Evolutionary conservation across 495 filamentous ascomycete species (phyloP).

Genomic region (Aspergillus bridgeri): DNA sequence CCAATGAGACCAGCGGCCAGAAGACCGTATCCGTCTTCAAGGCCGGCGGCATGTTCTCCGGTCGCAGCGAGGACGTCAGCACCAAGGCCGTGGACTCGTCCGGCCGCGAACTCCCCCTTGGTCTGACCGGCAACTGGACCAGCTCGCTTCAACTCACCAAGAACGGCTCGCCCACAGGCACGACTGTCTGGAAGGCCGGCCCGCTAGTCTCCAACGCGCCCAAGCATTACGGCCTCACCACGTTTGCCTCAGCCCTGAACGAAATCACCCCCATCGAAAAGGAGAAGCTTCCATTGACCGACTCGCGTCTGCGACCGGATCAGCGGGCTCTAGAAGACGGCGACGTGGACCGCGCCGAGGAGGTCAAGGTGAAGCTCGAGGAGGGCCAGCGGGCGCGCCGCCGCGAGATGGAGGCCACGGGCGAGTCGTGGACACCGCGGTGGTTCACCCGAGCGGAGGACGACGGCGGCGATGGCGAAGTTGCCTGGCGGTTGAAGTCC

Average conservation of each 20-base stretch:
- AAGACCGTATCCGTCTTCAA: slow-evolving; percentile 84
- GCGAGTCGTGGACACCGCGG: slow-evolving; percentile 64
- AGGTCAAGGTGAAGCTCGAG: slow-evolving; percentile 75
- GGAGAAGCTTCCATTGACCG: slow-evolving; percentile 69
- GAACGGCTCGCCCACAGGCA: slow-evolving; percentile 50
- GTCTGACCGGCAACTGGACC: slow-evolving; percentile 83
- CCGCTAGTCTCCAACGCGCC: slow-evolving; percentile 69
- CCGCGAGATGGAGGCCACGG: slow-evolving; percentile 68
- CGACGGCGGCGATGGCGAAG: slow-evolving; percentile 54
- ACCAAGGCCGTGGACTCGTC: slow-evolving; percentile 66
- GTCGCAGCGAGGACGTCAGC: slow-evolving; percentile 83
- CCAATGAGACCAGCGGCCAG: slow-evolving; percentile 75
- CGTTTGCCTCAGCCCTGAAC: slow-evolving; percentile 82
- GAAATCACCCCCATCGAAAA: slow-evolving; percentile 81
- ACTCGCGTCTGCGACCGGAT: slow-evolving; percentile 82
- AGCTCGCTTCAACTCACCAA: slow-evolving; percentile 59
- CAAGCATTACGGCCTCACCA: slow-evolving; percentile 80
- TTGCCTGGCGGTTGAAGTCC: slow-evolving; percentile 73
- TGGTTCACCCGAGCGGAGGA: slow-evolving; percentile 74
- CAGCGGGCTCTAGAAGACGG: slow-evolving; percentile 84
- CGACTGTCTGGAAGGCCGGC: slow-evolving; percentile 74
- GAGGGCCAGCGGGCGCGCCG: slow-evolving; percentile 77
- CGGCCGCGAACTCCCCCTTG: slow-evolving; percentile 56
- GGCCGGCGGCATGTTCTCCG: slow-evolving; percentile 91
- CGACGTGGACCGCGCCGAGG: slow-evolving; percentile 79